These are phyloP conservation scores for Populus hybrid DNA, from an alignment of 441 rosid species.

Conservation along the genomic window DNA sequence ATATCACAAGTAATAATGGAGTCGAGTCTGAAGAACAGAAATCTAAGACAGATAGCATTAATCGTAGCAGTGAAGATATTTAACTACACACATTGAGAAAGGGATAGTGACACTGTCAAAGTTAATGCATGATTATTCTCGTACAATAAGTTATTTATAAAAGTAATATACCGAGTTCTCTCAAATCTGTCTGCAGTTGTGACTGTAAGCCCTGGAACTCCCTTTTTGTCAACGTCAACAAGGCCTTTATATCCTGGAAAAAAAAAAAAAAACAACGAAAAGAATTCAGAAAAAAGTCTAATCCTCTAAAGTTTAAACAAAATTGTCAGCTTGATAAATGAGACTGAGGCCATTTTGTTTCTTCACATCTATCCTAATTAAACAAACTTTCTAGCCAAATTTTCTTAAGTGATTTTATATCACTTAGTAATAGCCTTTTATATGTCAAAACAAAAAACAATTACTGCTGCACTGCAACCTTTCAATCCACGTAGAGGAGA, in stretches of 20 bases:
- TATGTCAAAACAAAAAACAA: not conserved
- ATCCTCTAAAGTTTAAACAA: not conserved
- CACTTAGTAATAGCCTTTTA: not conserved
- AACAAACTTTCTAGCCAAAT: not conserved
- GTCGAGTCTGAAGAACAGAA: not conserved
- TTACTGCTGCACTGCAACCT: not conserved
- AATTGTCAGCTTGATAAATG: not conserved
- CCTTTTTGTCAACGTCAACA: constrained; percentile 49
- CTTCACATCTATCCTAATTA: not conserved
- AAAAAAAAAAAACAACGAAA: not conserved
- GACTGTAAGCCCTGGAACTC: constrained; percentile 64
- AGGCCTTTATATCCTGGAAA: constrained; percentile 65
- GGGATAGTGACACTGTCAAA: not conserved
- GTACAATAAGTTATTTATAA: not conserved
- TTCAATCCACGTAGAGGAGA: constrained; percentile 1
- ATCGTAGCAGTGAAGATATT: not conserved
- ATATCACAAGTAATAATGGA: not conserved
- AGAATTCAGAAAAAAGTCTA: not conserved
- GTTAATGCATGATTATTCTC: not conserved
- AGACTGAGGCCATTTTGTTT: not conserved
- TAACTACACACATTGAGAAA: not conserved
- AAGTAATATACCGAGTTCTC: constrained; percentile 50
- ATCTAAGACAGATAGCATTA: not conserved
- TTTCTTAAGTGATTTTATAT: not conserved
- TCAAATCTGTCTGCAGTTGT: constrained; percentile 56